phyloP scores from a whole-genome alignment of 352 stramenopile genomes.

The Poterioochromonas sp. region DNA sequence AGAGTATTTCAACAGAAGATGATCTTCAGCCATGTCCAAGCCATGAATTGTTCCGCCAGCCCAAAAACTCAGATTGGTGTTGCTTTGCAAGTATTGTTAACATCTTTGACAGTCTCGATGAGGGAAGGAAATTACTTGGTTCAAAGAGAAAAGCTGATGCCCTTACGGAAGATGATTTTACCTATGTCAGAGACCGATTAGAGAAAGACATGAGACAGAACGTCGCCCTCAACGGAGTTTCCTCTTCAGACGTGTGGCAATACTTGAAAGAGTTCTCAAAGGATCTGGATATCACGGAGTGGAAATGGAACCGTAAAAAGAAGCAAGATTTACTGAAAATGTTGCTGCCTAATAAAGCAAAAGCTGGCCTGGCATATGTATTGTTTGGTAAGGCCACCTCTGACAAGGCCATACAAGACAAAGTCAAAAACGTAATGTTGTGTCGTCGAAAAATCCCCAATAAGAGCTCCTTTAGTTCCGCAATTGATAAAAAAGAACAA shows the following conservation, averaged over 20 bases:
- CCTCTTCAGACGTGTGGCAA: conserved; percentile 8
- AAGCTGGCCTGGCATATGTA: conserved; percentile 10
- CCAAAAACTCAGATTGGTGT: not conserved
- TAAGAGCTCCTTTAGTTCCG: conserved; percentile 11
- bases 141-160: conserved; percentile 10
- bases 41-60: not conserved
- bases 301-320: conserved; percentile 13
- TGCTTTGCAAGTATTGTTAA: too few species aligned
- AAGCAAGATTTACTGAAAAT: conserved; percentile 17
- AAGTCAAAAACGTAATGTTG: conserved; percentile 15
- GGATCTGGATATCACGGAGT: conserved; percentile 10
- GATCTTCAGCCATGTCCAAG: too few species aligned
- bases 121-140: conserved; percentile 13
- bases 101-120: not conserved
- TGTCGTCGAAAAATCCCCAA: conserved; percentile 11
- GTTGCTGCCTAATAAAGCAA: conserved; percentile 13
- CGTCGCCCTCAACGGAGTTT: conserved; percentile 7
- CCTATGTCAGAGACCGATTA: conserved; percentile 11
- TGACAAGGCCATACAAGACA: conserved; percentile 11
- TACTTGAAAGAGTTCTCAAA: conserved; percentile 15
- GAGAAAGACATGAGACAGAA: conserved; percentile 13
- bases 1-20: too few species aligned
- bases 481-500: conserved; percentile 18
- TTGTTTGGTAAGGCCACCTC: conserved; percentile 10
- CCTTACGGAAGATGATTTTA: not conserved